Evolutionary conservation across 768 basidiomycete species (phyloP), one percentile per base, ranked within the genome.

Genomic region (Leccinum subgranulosum): DNA sequence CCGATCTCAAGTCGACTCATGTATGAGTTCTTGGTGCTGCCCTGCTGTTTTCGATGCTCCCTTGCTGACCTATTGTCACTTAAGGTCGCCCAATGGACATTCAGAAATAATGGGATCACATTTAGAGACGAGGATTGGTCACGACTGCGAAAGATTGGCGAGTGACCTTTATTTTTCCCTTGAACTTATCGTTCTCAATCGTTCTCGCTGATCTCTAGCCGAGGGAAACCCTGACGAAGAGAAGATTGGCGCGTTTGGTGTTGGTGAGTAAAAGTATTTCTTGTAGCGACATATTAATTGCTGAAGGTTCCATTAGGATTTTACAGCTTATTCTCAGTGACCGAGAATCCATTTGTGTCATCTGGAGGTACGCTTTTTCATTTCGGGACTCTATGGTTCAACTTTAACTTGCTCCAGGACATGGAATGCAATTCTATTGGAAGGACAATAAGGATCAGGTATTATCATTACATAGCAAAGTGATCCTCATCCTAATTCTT

Each of bases 371-470:
- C 51, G 57, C 73, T 63, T 33, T 41, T 3, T 29, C 41, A 43
- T 29, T 46, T 25, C 15, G 4, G 25, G 2, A 2, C 4, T 15
- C 29, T n/a, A n/a, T 43, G 25, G 7, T 58, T 51, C 14, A 55
- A 19, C 25, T 29, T 59, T 41, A 25, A 61, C 50, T 59, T 68
- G 11, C 41, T 21, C 11, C 41, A 82, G 93, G 85, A 31, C 83
- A 90, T 67, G 94, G 92, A 85, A 96, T 96, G 94, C 88, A 86
- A 0, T 98, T 97, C 70, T 91, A 95, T 69, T 98, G 93, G 93
- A 94, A 93, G 69, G 91, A 90, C 66, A 89, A 88, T 64, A 92
- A 90, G 65, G 92, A 94, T 66, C 92, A 94, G 77, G 87, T 87
- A 61, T 34, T 19, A 36, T 25, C 39, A 8, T 49, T 47, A 31